Evolutionary conservation across 2,329 filamentous ascomycete genomes (phyloP), one percentile per base, ranked within the genome.

Genomic region (Fusarium nanum): DNA sequence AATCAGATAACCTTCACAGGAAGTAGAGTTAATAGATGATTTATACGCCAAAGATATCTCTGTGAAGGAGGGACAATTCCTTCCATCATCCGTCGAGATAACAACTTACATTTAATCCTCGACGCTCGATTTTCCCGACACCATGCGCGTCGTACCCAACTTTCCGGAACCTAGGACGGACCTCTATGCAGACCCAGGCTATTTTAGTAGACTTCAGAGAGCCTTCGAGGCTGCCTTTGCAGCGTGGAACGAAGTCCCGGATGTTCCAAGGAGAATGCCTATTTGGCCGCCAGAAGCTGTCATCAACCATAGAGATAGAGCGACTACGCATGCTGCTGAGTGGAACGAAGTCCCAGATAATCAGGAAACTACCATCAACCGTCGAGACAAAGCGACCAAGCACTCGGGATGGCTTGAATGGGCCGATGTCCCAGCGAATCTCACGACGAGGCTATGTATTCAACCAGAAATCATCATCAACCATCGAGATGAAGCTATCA

Each of bases 201-300:
- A 64, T 1, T 16, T 64, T 3, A 12, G 20, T 5, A 41, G 30
- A 10, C 30, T 37, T 2, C 47, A 59, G 9, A 46, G 45, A 27
- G 34, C 49, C 13, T 67, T 32, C 46, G 6, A 23, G 25, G 41
- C 64, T 9, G 41, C 49, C 11, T 65, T 40, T 10, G 37, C 58
- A n/a, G 60, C 49, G 2, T 67, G 60, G 64, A 65, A 52, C 7
- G 46, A 60, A 8, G 45, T 22, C 41, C 18, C 7, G 6, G 45
- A 52, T 34, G 30, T 7, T 14, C 28, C 40, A 27, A 22, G 22
- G 7, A 20, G 30, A 32, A 6, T 6, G 14, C 13, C 13, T 1
- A 14, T 14, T 23, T 23, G 23, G 23, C 23, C 9, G 25, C 25
- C 25, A 8, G 25, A 3, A 27, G 25, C 25, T 27, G 25, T 27